Base-by-base conservation (phyloP, 495 filamentous ascomycete genomes). In the Annulohypoxylon moriforme region DNA sequence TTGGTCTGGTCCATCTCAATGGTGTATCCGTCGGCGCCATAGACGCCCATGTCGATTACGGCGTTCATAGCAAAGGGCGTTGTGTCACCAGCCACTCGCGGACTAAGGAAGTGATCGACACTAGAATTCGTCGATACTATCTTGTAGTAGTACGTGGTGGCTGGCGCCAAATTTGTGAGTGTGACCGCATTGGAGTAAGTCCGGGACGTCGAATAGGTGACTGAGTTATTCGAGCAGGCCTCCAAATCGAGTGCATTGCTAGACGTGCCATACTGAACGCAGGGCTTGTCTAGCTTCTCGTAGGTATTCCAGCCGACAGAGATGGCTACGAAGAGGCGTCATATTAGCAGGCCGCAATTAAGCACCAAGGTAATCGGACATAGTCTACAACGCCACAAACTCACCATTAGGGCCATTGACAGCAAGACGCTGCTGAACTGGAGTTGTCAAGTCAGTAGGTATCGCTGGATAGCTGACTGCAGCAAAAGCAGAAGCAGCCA, bases 1-100 rank as follows among this genome's bases (percentile, higher is more conserved):
- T 87, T 89, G n/a, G 78, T 76, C 64, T 80, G 75, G 61, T 85
- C 79, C 62, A 72, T 74, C 49, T 81, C 46, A 53, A 83, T 82
- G 38, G 88, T 90, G 78, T 78, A 90, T 16, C 87, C 87, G 70
- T 89, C 84, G 2, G 74, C 75, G 29, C 87, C 87, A 69, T 88
- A 88, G 44, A 89, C 81, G 4, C 82, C 82, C 9, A 84, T 65
- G 67, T 84, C 82, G 58, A 83, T 80, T 29, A 84, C 80, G 16
- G 76, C 82, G 52, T 77, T 78, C 61, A 83, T 79, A 36, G 78
- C 62, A 52, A 82, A 84, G 10, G 82, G 73, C 8, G 76, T 80
- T 60, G 69, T 79, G 68, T 84, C 82, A 62, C 82, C 82, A 8
- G 82, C 73, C 24, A 75, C 65, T 11, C 87, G 86, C 7, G 86